These are phyloP conservation scores for Eimeria sp. DNA, from an alignment of 169 alveolate genomes.

Conservation along the genomic window DNA sequence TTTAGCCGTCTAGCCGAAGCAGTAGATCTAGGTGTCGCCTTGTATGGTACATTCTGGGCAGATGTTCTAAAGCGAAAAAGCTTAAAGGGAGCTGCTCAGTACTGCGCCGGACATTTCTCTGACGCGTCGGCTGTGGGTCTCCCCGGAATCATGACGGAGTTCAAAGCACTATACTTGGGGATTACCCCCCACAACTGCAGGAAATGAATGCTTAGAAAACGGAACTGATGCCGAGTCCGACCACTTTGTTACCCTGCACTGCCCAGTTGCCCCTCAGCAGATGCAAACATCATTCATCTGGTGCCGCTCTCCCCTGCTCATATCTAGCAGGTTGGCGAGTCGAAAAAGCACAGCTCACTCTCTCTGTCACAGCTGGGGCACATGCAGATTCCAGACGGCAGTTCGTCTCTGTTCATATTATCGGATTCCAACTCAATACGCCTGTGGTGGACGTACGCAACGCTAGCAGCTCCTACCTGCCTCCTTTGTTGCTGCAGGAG, in stretches of 20 bases:
- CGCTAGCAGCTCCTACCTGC: not conserved
- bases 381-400: not conserved
- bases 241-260: not conserved
- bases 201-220: not conserved
- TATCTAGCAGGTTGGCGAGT: not conserved
- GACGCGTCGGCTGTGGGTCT: not conserved
- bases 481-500: not conserved
- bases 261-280: not conserved
- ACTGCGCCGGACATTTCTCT: not conserved
- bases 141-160: not conserved
- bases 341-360: not conserved
- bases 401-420: not conserved
- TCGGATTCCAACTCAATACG: not conserved
- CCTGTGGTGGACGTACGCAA: not conserved
- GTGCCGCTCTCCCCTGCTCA: not conserved
- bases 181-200: not conserved
- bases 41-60: not conserved
- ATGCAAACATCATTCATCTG: not conserved
- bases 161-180: not conserved
- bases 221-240: not conserved
- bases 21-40: not conserved
- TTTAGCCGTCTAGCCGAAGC: not conserved
- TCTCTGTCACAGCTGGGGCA: not conserved
- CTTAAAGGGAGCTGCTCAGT: not conserved
- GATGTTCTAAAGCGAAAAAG: not conserved